phyloP scores from a whole-genome alignment of 1,139 yeast species.

The Pichia sp. region DNA sequence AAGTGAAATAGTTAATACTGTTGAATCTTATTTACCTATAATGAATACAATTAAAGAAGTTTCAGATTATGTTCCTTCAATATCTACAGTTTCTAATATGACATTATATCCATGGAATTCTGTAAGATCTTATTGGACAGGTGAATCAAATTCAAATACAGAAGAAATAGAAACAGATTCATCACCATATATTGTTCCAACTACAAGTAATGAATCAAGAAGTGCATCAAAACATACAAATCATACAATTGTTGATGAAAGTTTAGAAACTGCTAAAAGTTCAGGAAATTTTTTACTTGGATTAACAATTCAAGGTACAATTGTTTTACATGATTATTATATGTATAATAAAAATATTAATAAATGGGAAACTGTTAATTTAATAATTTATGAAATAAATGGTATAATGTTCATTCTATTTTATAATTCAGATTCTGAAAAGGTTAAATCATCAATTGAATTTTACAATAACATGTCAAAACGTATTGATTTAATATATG shows the following conservation, averaged over 20 bases:
- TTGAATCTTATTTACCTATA: conserved; percentile 21
- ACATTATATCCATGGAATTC: conserved; percentile 11
- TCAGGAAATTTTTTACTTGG: conserved; percentile 26
- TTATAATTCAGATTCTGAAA: conserved; percentile 10
- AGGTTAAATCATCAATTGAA: no score
- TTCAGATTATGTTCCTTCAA: conserved; percentile 4
- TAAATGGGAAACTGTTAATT: conserved; percentile 7
- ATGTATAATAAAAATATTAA: conserved; percentile 7
- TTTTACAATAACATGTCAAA: conserved; percentile 31
- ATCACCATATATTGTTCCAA: neutral
- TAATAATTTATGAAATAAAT: conserved; percentile 27
- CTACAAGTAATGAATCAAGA: neutral
- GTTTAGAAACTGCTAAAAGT: conserved; percentile 11
- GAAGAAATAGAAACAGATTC: no score
- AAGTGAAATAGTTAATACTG: conserved; percentile 20
- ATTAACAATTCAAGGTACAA: conserved; percentile 17
- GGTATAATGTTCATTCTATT: conserved; percentile 25
- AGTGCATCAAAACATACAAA: conserved; percentile 1
- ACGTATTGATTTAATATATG: conserved; percentile 33
- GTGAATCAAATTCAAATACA: no score
- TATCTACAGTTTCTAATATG: conserved; percentile 2
- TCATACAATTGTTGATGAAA: conserved; percentile 10
- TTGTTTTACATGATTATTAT: conserved; percentile 16
- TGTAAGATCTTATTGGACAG: conserved; percentile 9
- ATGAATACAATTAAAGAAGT: conserved; percentile 2